Evolutionary conservation across 164 flowering plant species (phyloP).

Genomic region (grape (Vitis vinifera)): DNA sequence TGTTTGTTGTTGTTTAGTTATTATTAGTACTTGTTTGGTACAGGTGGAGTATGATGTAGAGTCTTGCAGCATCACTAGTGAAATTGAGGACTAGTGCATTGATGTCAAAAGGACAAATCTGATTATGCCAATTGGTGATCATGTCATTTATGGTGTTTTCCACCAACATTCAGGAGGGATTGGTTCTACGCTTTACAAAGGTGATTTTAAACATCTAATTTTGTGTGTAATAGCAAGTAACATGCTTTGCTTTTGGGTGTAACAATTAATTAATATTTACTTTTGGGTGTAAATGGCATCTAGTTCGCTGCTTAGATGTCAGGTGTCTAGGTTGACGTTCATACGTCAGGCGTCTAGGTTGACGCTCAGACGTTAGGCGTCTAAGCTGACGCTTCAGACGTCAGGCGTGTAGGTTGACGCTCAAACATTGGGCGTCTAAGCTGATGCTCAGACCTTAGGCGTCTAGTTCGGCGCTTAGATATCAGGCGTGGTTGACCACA

Average conservation of each 20-base stretch:
- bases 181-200: constrained; percentile 67
- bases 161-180: constrained; percentile 83
- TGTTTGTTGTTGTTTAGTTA: background rate
- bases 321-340: too few relatives aligned
- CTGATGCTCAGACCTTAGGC: too few relatives aligned
- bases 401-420: too few relatives aligned
- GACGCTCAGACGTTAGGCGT: too few relatives aligned
- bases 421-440: too few relatives aligned
- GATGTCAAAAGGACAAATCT: constrained; percentile 43
- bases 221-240: background rate
- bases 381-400: too few relatives aligned
- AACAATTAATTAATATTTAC: too few relatives aligned
- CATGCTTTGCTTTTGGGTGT: background rate
- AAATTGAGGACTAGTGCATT: constrained; percentile 32
- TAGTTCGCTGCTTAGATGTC: too few relatives aligned
- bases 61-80: constrained; percentile 30
- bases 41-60: constrained; percentile 79
- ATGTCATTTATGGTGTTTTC: constrained; percentile 73
- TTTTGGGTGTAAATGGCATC: too few relatives aligned
- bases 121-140: constrained; percentile 54
- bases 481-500: too few relatives aligned
- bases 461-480: too few relatives aligned
- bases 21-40: constrained; percentile 1
- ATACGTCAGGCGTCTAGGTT: too few relatives aligned
- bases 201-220: constrained; percentile 27